Base-by-base conservation (phyloP, 192 early-diverging fungal genomes). In the Coemansia sp. region DNA sequence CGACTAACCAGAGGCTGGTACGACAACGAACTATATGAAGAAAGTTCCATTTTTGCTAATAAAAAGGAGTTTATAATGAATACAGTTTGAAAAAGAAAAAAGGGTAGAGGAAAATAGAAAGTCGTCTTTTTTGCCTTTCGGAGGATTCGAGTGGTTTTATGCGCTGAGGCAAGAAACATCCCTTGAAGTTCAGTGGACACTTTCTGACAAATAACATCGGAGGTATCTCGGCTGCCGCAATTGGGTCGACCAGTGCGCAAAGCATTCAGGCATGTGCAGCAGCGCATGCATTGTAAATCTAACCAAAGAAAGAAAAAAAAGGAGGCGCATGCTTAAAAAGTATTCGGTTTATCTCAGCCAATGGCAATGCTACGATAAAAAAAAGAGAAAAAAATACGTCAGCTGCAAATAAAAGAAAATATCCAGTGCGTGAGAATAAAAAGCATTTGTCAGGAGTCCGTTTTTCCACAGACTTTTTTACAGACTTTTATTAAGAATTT, bases 1-100 rank as follows among this genome's bases (percentile, higher is more conserved):
- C 76, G 70, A 59, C 74, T 77, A 49, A 78, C 52, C 21, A 66
- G 65, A 0, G 67, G 57, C 49, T 69, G 76, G 67, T 78, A 78
- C 5, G 76, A 78, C 41, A 64, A 60, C 7, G 76, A 60, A 52
- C 67, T 50, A 19, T 61, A 41, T 2, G 47, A 9, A 12, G 32
- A 47, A 44, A 52, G 50, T 2, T 69, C 56, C 60, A 76, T 70
- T 38, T 28, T 52, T 21, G 3, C 28, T n/a, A n/a, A n/a, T n/a
- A n/a, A n/a, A n/a, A n/a, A n/a, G 28, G 28, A 4, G 28, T 30
- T 30, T 30, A 30, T 3, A 12, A 38, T 12, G 10, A 31, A 5
- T 6, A 28, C 26, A 56, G 49, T 16, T 10, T 8, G 16, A 56
- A 12, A 55, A 54, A 32, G 7, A n/a, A 34, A 38, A 22, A 32